A percentile compares a stretch with the other conserved stretches of the same genome.
phyloP scores from a whole-genome alignment of 2,329 filamentous ascomycete species.

The Neopestalotiopsis sp. region DNA sequence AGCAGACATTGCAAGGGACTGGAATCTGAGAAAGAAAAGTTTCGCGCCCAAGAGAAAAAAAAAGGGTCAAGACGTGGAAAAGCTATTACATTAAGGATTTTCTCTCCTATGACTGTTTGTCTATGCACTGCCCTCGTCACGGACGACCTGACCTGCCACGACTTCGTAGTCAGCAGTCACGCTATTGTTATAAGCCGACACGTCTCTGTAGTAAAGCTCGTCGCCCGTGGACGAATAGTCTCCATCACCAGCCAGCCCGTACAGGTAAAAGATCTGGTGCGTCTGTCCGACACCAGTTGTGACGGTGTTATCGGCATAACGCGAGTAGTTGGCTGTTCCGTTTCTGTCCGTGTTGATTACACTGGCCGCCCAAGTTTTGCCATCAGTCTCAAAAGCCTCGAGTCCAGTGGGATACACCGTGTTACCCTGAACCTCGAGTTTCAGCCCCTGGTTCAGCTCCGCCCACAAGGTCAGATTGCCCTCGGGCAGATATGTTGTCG shows the following conservation, averaged over 20 bases:
- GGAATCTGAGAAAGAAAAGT: not conserved
- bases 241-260: slow-evolving; percentile 41
- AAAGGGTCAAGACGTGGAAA: not conserved
- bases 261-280: slow-evolving; percentile 61
- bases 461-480: slow-evolving; percentile 53
- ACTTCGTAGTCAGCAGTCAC: slow-evolving; percentile 24
- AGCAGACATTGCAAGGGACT: not conserved
- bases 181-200: slow-evolving; percentile 41
- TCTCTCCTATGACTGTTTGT: not conserved
- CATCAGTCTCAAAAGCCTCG: slow-evolving; percentile 53
- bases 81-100: slow-evolving; percentile 4
- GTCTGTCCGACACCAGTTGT: slow-evolving; percentile 60
- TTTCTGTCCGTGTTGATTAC: slow-evolving; percentile 57
- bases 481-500: slow-evolving; percentile 45
- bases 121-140: not conserved
- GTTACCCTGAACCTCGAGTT: slow-evolving; percentile 41
- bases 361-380: slow-evolving; percentile 29
- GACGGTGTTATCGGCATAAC: slow-evolving; percentile 47
- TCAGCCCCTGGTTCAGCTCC: slow-evolving; percentile 46
- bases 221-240: slow-evolving; percentile 28
- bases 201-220: slow-evolving; percentile 62
- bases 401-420: slow-evolving; percentile 62
- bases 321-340: slow-evolving; percentile 62
- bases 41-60: not conserved
- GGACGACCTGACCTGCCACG: slow-evolving; percentile 7